Base-by-base conservation (phyloP, 306 rosid genomes). In the Argentina anserina region DNA sequence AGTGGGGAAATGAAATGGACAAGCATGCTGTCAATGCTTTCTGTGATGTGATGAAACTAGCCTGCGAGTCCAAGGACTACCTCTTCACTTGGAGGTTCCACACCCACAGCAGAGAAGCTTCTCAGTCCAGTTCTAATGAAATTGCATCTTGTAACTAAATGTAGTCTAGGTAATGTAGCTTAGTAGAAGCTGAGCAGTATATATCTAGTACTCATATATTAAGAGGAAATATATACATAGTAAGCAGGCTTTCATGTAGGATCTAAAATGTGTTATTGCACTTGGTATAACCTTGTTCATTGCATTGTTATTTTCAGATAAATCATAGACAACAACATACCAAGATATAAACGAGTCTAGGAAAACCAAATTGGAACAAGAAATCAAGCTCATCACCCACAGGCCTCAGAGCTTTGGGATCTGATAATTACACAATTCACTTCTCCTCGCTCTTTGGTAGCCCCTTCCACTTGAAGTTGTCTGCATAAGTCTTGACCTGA, bases 71-170 rank as follows among this genome's bases (percentile, higher is more conserved):
- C 21, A 90, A 85, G 70, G 95, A 91, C 69, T 94, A 89, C 71
- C 84, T 79, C 74, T 90, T 89, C 73, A 76, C 84, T 0, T 94
- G 97, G 99, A 94, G 96, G 86, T 94, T 94, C 75, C 96, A 94
- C 53, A 86, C 87, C 68, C 86, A 68, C 29, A 69, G 78, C 47
- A 83, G 80, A 69, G 84, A 74, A 76, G 90, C 85, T 72, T 84
- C 82, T 47, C 83, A 83, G 13, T 78, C 87, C 7, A 83, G 85
- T 42, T 83, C 80, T 72, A 84, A 72, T 56, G 77, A 86, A 78
- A 1, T 20, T 17, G 55, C 17, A 40, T 20, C 34, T 39, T 39
- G 70, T 29, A 75, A 66, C 71, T 56, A 76, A 72, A 40, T 9
- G 29, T 41, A 67, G 75, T 33, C 34, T 74, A 79, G 67, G 40